phyloP scores from a whole-genome alignment of 1,139 yeast species.

The Barnettozyma hawaiiensis region DNA sequence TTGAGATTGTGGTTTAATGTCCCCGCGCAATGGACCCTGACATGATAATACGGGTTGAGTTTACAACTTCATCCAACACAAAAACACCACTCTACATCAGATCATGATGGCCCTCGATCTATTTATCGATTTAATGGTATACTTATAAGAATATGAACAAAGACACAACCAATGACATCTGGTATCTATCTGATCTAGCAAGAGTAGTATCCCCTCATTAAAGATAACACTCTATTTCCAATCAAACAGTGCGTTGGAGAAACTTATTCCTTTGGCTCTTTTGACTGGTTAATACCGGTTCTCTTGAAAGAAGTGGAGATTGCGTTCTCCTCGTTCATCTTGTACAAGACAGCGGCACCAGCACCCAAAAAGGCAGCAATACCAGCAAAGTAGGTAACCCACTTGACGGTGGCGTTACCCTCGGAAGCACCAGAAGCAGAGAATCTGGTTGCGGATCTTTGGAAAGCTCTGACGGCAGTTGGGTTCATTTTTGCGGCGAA shows the following conservation, averaged over 20 bases:
- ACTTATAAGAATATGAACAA: slow-evolving; percentile 1
- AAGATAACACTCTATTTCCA: neutral
- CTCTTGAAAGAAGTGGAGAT: slow-evolving; percentile 20
- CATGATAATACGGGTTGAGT: too few species aligned
- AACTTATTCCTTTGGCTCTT: slow-evolving; percentile 10
- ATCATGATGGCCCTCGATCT: too few species aligned
- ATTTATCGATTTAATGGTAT: too few species aligned
- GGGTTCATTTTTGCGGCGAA: slow-evolving; percentile 20
- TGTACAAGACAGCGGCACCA: slow-evolving; percentile 23
- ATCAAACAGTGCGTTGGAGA: neutral
- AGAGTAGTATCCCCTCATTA: neutral
- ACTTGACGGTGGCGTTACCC: slow-evolving; percentile 16
- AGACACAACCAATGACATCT: neutral
- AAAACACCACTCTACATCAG: too few species aligned
- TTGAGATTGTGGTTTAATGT: too few species aligned
- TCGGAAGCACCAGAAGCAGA: slow-evolving; percentile 16
- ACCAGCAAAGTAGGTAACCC: slow-evolving; percentile 24
- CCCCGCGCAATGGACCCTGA: too few species aligned
- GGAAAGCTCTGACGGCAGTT: slow-evolving; percentile 24
- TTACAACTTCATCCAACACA: too few species aligned
- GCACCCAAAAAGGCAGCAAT: slow-evolving; percentile 18
- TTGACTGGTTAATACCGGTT: slow-evolving; percentile 18
- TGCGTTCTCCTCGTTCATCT: slow-evolving; percentile 19
- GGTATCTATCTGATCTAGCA: neutral
- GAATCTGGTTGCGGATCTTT: slow-evolving; percentile 22